These are phyloP conservation scores for Elongisporangium senticosum DNA, from an alignment of 352 stramenopile genomes.

Conservation along the genomic window DNA sequence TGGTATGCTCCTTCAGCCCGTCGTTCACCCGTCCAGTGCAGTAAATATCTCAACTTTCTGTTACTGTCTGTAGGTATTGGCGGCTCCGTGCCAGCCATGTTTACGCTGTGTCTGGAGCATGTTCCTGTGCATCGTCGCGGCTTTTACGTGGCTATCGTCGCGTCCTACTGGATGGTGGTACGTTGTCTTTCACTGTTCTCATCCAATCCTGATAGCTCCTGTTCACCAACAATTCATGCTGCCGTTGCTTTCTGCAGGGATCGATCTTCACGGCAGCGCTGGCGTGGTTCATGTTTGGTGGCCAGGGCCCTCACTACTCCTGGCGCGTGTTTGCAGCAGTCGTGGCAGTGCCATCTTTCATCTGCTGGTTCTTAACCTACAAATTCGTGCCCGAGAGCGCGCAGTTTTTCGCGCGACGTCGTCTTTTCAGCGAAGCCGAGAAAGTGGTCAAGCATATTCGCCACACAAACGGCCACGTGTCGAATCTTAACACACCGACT, in stretches of 20 bases:
- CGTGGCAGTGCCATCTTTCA: constrained; percentile 57
- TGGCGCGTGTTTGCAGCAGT: constrained; percentile 79
- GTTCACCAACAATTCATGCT: constrained; percentile 1
- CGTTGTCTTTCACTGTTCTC: constrained; percentile 1
- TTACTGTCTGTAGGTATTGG: constrained; percentile 55
- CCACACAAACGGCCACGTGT: constrained; percentile 20
- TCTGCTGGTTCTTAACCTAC: constrained; percentile 65
- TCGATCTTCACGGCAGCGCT: constrained; percentile 78
- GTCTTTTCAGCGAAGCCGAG: constrained; percentile 46
- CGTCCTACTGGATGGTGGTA: constrained; percentile 89
- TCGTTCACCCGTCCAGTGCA: neutral
- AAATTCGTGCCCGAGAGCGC: constrained; percentile 78
- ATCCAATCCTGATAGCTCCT: neutral
- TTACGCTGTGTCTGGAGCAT: constrained; percentile 85
- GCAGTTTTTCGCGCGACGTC: constrained; percentile 52
- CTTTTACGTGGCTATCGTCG: constrained; percentile 83
- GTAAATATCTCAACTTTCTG: neutral
- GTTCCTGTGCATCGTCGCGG: constrained; percentile 68
- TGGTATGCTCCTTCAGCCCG: constrained; percentile 17
- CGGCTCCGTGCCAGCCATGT: constrained; percentile 81
- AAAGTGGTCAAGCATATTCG: constrained; percentile 58
- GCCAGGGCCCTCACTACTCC: constrained; percentile 27
- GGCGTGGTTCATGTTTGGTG: constrained; percentile 78
- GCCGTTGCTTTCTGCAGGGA: constrained; percentile 31
- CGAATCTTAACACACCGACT: constrained; percentile 1